Base-by-base conservation (phyloP, 345 rosid species). In the Ceriops tagal region DNA sequence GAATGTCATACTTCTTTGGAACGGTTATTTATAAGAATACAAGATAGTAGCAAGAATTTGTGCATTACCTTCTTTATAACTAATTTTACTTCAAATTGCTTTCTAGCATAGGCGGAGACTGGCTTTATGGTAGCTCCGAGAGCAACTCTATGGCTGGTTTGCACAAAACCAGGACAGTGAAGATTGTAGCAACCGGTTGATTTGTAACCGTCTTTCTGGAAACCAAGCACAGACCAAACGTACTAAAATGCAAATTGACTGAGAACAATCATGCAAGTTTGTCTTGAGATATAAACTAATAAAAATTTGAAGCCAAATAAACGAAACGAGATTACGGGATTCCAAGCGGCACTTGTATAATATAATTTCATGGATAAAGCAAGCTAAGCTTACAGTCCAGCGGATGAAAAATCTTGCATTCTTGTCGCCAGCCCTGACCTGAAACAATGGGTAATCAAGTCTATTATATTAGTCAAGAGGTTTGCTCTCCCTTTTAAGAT, bases 161-260 rank as follows among this genome's bases (percentile, higher is more conserved):
- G 74, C 28, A 71, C 74, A 53, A 63, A 71, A 20, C 62, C 74
- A 53, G 68, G 67, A 21, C 74, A 71, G 0, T 34, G 18, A 30
- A 63, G 53, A 55, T 71, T 71, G 68, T 24, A 62, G 37, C 74
- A 71, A 4, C 56, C 56, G 5, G 63, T 58, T 22, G 49, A 10
- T 32, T 8, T 6, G 30, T 34, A 34, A 18, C 21, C 26, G 21
- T 67, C 62, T 31, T 21, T 35, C 70, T 58, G 27, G 4, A 37
- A 53, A 26, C 16, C 10, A 24, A 13, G 5, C 19, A 43, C 19
- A 43, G 5, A 43, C 18, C 5, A 43, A 11, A 43, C 15, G 37
- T 7, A 34, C 18, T 13, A 13, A 43, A 43, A 11, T 13, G 18
- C 49, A 0, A 43, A 43, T 43, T 43, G 49, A 43, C 13, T 2